Evolutionary conservation across 2,329 filamentous ascomycete genomes (phyloP).

Genomic region (Xylariaceae sp.): DNA sequence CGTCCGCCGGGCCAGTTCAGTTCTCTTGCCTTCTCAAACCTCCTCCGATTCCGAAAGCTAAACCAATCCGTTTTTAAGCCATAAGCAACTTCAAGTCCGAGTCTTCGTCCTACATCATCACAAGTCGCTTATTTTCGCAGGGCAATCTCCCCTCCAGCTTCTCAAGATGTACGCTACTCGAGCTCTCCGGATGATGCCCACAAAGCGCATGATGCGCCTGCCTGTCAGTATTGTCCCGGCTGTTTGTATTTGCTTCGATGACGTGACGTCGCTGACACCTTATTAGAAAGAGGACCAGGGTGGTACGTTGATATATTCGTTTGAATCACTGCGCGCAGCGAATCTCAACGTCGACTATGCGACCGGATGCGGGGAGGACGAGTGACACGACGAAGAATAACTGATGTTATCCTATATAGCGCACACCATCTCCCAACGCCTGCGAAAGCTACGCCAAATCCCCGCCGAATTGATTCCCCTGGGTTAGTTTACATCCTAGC

Average conservation of each 20-base stretch:
- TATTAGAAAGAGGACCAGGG: conserved; percentile 61
- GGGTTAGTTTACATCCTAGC: conserved; percentile 55
- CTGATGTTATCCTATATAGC: conserved; percentile 50
- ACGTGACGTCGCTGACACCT: conserved; percentile 38
- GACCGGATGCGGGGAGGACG: background rate
- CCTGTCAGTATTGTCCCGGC: conserved; percentile 54
- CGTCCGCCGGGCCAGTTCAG: conserved; percentile 5
- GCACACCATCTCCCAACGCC: conserved; percentile 93
- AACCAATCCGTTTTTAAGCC: conserved; percentile 2
- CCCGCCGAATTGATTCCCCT: conserved; percentile 93
- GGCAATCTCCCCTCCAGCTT: conserved; percentile 26
- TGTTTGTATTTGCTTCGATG: conserved; percentile 28
- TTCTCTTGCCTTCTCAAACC: conserved; percentile 19
- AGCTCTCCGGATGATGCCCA: conserved; percentile 63
- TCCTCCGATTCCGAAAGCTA: conserved; percentile 8
- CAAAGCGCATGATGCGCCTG: conserved; percentile 62
- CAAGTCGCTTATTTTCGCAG: conserved; percentile 2
- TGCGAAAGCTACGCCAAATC: conserved; percentile 83
- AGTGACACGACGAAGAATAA: background rate
- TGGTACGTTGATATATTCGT: conserved; percentile 48
- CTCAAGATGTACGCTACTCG: conserved; percentile 62
- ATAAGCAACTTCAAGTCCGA: background rate
- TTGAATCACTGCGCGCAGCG: conserved; percentile 19
- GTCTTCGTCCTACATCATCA: conserved; percentile 13
- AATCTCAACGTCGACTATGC: conserved; percentile 7